Evolutionary conservation across 2,329 filamentous ascomycete species (phyloP).

Genomic region (Epichloe brachyelytri): DNA sequence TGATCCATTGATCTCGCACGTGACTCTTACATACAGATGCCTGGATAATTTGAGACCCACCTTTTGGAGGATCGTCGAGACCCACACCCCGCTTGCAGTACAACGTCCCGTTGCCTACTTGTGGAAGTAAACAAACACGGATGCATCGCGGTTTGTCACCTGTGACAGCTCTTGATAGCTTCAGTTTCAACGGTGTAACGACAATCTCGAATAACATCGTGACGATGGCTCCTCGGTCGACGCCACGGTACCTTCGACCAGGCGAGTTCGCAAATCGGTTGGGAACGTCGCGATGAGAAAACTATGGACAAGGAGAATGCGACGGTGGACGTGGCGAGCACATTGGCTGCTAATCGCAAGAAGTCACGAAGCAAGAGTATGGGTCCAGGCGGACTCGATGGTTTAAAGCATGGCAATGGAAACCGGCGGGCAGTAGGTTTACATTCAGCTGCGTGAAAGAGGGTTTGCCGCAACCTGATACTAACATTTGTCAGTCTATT

Average conservation of each 20-base stretch:
- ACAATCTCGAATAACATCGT: constrained; percentile 9
- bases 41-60: neutral
- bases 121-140: constrained; percentile 27
- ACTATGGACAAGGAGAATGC: constrained; percentile 65
- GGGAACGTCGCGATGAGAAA: constrained; percentile 39
- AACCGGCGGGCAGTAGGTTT: constrained; percentile 64
- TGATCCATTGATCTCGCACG: neutral
- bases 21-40: neutral
- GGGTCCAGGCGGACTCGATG: constrained; percentile 79
- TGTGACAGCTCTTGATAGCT: neutral
- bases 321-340: constrained; percentile 50
- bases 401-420: constrained; percentile 59
- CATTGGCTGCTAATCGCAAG: constrained; percentile 38
- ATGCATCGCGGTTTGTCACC: constrained; percentile 14
- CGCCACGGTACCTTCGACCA: constrained; percentile 41
- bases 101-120: constrained; percentile 7
- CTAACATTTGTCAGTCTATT: constrained; percentile 32
- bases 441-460: neutral
- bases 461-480: too few relatives aligned
- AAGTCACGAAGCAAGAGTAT: constrained; percentile 93
- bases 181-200: constrained; percentile 8
- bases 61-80: neutral
- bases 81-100: constrained; percentile 4
- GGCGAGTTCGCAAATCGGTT: constrained; percentile 59
- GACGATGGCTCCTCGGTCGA: constrained; percentile 20